These are phyloP conservation scores for Suillus tomentosus DNA, from an alignment of 768 basidiomycete genomes.

Conservation along the genomic window DNA sequence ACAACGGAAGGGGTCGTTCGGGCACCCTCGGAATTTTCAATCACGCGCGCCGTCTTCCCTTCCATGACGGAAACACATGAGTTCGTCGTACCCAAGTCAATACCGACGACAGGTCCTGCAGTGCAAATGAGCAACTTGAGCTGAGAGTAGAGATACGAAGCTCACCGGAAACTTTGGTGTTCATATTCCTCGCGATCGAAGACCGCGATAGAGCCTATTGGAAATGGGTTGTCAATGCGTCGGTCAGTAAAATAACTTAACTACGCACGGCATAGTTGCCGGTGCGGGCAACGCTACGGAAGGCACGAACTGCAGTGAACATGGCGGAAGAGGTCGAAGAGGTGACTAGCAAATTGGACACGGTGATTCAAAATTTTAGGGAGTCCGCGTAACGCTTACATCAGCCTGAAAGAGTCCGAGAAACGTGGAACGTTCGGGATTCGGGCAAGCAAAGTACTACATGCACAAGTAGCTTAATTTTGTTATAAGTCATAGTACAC, in stretches of 20 bases:
- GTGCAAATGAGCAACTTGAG: constrained; percentile 6
- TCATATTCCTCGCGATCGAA: constrained; percentile 89
- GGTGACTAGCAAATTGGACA: constrained; percentile 31
- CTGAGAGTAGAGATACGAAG: constrained; percentile 14
- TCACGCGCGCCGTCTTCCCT: constrained; percentile 90
- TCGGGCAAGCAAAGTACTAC: neutral
- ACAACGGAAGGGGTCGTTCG: constrained; percentile 98
- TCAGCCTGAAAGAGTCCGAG: constrained; percentile 7
- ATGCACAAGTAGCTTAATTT: neutral
- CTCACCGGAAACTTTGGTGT: constrained; percentile 89
- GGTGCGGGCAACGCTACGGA: constrained; percentile 59
- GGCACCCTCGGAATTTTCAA: constrained; percentile 97
- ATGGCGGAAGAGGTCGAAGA: constrained; percentile 57
- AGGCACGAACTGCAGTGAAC: constrained; percentile 69
- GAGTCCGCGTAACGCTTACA: constrained; percentile 28
- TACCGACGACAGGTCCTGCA: constrained; percentile 87
- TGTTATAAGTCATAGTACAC: neutral
- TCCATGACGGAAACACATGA: constrained; percentile 96
- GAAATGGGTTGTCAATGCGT: constrained; percentile 16
- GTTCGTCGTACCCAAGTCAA: constrained; percentile 94
- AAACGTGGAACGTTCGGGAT: constrained; percentile 20
- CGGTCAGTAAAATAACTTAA: neutral
- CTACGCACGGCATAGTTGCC: constrained; percentile 63
- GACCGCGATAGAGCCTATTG: constrained; percentile 66
- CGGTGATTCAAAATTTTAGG: constrained; percentile 47